phyloP scores from a whole-genome alignment of 106 monocot genomes.

The Acorus gramineus region DNA sequence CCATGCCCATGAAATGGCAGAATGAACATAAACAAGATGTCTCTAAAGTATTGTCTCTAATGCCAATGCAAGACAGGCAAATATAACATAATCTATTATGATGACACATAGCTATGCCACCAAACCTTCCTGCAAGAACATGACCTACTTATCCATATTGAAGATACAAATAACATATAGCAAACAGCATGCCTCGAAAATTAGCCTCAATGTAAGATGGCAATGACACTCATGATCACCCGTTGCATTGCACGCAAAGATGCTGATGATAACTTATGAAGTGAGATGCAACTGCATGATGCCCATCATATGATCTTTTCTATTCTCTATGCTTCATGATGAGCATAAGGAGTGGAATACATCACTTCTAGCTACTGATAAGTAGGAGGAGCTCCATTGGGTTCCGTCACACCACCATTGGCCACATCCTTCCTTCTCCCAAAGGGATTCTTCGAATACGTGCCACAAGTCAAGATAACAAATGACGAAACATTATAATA shows the following conservation, averaged over 20 bases:
- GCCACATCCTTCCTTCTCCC: conserved; percentile 72
- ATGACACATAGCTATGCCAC: too few species aligned
- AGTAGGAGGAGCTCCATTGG: conserved; percentile 35
- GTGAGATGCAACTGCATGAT: conserved; percentile 42
- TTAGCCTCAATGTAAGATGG: conserved; percentile 12
- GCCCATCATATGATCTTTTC: conserved; percentile 21
- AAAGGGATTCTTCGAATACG: conserved; percentile 91
- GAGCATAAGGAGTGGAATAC: conserved; percentile 19
- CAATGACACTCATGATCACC: conserved; percentile 34
- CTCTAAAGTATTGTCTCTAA: too few species aligned
- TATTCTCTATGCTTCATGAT: conserved; percentile 22
- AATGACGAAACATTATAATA: not conserved
- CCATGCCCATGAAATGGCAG: too few species aligned
- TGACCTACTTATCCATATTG: conserved; percentile 7
- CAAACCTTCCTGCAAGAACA: too few species aligned
- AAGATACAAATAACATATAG: conserved; percentile 25
- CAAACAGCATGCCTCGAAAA: conserved; percentile 4
- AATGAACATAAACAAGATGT: too few species aligned
- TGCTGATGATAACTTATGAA: conserved; percentile 32
- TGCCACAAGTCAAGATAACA: conserved; percentile 46
- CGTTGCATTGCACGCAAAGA: conserved; percentile 27
- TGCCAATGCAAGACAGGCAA: too few species aligned
- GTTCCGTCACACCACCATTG: conserved; percentile 22
- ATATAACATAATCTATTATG: too few species aligned
- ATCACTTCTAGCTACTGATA: conserved; percentile 37